Percentiles rank a stretch among this genome's conserved stretches.
Evolutionary conservation across 192 early-diverging fungal species (phyloP).

Genomic region (Linnemannia schmuckeri): DNA sequence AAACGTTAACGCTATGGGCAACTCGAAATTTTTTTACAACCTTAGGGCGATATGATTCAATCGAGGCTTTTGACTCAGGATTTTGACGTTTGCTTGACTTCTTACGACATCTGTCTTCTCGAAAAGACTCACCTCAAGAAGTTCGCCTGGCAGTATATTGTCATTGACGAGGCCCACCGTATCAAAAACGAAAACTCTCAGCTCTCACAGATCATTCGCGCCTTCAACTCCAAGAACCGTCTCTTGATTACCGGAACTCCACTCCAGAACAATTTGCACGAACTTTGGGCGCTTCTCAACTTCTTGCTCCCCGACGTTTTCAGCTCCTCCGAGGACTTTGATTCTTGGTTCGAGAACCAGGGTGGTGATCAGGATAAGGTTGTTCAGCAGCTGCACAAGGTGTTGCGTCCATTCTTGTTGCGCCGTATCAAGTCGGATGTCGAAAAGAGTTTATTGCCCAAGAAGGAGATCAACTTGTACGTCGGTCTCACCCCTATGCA

Average conservation of each 20-base stretch:
- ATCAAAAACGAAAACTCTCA: constrained; percentile 99
- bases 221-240: constrained; percentile 88
- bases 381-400: constrained; percentile 74
- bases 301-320: constrained; percentile 98
- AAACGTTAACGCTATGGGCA: neutral
- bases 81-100: constrained; percentile 96
- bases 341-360: constrained; percentile 90
- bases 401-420: constrained; percentile 86
- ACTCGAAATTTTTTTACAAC: neutral
- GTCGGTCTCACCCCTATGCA: constrained; percentile 96
- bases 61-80: constrained; percentile 66
- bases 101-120: constrained; percentile 95
- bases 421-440: constrained; percentile 95
- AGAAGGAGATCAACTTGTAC: constrained; percentile 94
- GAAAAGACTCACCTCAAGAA: constrained; percentile 90
- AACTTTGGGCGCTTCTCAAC: constrained; percentile 98
- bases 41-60: constrained; percentile 67
- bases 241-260: constrained; percentile 96
- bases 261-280: constrained; percentile 97
- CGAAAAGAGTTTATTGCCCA: constrained; percentile 95
- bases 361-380: constrained; percentile 81
- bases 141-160: constrained; percentile 91
- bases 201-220: constrained; percentile 94
- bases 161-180: constrained; percentile 97
- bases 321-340: constrained; percentile 93